Evolutionary conservation across 1,139 yeast species (phyloP).

Genomic region (Meyerozyma athensensis): DNA sequence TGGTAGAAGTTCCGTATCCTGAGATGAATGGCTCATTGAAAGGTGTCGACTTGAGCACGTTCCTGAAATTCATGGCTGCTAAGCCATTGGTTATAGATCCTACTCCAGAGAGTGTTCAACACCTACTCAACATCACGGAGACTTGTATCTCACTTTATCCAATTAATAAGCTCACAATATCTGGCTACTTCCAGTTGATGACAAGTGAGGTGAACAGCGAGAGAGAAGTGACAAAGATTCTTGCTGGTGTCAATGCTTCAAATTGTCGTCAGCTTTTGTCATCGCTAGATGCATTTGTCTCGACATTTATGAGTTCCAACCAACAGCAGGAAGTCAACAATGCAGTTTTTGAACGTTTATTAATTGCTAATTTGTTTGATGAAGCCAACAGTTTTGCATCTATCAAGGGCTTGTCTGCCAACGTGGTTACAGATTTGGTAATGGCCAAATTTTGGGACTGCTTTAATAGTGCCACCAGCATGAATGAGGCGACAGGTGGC

Average conservation of each 20-base stretch:
- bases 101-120: not conserved
- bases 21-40: not conserved
- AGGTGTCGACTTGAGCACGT: not conserved
- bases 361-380: constrained; percentile 34
- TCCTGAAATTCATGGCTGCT: not conserved
- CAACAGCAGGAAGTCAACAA: constrained; percentile 23
- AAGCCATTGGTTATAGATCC: not conserved
- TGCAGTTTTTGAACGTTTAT: constrained; percentile 34
- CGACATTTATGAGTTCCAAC: constrained; percentile 21
- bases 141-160: constrained; percentile 42
- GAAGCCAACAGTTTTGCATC: constrained; percentile 20
- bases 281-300: constrained; percentile 22
- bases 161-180: constrained; percentile 36
- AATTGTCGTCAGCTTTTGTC: constrained; percentile 27
- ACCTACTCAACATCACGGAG: constrained; percentile 18
- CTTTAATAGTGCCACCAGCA: constrained; percentile 45
- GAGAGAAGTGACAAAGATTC: constrained; percentile 24
- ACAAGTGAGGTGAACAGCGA: constrained; percentile 13
- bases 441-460: constrained; percentile 50
- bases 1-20: not conserved
- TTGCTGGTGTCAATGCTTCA: constrained; percentile 27
- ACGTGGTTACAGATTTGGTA: constrained; percentile 18
- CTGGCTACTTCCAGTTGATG: constrained; percentile 30
- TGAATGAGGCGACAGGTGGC: constrained; percentile 46
- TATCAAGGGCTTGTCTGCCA: constrained; percentile 11